Percentiles rank a stretch among this genome's conserved stretches.
phyloP scores from a whole-genome alignment of 129 eudicot genomes.

The Oenanthe sinensis region DNA sequence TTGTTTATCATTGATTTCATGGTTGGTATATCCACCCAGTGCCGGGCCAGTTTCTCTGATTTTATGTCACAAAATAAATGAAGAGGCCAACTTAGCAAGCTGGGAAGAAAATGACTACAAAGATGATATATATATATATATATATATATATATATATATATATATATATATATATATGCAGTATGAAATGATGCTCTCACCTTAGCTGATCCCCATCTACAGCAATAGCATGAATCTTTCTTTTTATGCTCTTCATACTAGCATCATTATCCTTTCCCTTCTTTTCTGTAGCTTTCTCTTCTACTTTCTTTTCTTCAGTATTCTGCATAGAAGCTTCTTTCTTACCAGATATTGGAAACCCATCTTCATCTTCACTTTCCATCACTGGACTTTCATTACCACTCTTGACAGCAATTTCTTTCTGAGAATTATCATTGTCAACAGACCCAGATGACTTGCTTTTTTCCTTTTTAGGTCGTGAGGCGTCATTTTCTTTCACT shows the following conservation, averaged over 20 bases:
- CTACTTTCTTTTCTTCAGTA: constrained; percentile 21
- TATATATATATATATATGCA: too few species aligned
- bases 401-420: constrained; percentile 41
- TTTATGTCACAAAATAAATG: not conserved
- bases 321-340: constrained; percentile 14
- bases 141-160: too few species aligned
- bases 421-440: constrained; percentile 21
- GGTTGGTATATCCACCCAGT: constrained; percentile 24
- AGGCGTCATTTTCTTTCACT: constrained; percentile 22
- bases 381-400: constrained; percentile 20
- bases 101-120: not conserved
- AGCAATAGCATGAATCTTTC: constrained; percentile 49
- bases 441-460: constrained; percentile 19
- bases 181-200: constrained; percentile 16
- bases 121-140: not conserved
- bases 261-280: constrained; percentile 26
- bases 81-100: not conserved
- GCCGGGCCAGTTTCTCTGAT: constrained; percentile 19
- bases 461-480: constrained; percentile 48
- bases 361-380: constrained; percentile 96
- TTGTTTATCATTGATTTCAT: constrained; percentile 28
- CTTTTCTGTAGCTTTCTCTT: constrained; percentile 31
- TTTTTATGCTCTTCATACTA: constrained; percentile 31
- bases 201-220: constrained; percentile 31
- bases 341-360: constrained; percentile 57